phyloP scores from a whole-genome alignment of 1,284 basidiomycete species.

The Cryptococcus amylolentus region DNA sequence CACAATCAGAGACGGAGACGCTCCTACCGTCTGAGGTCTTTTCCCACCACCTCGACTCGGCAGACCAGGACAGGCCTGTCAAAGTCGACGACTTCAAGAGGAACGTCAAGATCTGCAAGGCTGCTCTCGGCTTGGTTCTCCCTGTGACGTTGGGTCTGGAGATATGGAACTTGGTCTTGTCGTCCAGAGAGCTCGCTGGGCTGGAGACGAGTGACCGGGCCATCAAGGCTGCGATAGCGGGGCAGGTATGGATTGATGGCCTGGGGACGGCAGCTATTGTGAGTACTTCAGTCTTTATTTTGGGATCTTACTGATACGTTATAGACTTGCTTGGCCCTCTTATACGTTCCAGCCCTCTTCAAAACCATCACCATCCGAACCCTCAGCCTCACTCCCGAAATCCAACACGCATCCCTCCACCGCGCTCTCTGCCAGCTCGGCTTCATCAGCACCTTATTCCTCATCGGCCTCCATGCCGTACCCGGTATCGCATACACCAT shows the following conservation, averaged over 20 bases:
- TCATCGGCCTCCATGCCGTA: constrained; percentile 22
- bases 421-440: constrained; percentile 10
- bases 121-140: constrained; percentile 12
- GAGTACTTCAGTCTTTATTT: background rate
- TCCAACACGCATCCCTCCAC: constrained; percentile 16
- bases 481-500: constrained; percentile 34
- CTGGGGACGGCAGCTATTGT: constrained; percentile 2
- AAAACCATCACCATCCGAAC: constrained; percentile 5
- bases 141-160: constrained; percentile 12
- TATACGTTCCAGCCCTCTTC: constrained; percentile 7
- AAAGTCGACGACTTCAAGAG: constrained; percentile 16
- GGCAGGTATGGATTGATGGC: constrained; percentile 1
- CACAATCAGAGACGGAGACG: constrained; percentile 17
- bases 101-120: constrained; percentile 21
- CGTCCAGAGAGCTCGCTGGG: background rate
- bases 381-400: constrained; percentile 4
- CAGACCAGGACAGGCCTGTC: constrained; percentile 22
- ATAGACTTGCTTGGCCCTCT: background rate
- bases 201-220: background rate
- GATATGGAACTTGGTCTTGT: constrained; percentile 4
- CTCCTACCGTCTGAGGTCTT: constrained; percentile 7
- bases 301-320: background rate
- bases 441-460: constrained; percentile 17
- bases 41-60: background rate
- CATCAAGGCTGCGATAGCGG: background rate